A percentile compares a stretch with the other conserved stretches of the same genome.
Evolutionary conservation across 352 stramenopile genomes (phyloP).

Genomic region (Plasmopara muralis): DNA sequence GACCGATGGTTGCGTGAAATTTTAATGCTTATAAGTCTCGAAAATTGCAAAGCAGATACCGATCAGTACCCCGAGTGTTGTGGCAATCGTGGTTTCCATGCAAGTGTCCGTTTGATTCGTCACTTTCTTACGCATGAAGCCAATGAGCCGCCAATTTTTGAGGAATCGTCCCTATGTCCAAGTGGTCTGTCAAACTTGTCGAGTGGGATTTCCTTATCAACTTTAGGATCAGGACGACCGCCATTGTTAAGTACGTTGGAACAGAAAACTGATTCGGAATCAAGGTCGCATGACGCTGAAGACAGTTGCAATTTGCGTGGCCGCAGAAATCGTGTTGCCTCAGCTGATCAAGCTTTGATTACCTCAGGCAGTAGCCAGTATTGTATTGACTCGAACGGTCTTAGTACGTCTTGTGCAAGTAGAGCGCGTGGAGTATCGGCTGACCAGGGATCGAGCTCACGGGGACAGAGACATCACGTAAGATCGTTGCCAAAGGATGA

Average conservation of each 20-base stretch:
- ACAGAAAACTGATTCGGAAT: constrained; percentile 31
- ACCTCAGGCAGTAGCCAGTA: constrained; percentile 14
- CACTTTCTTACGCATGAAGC: constrained; percentile 70
- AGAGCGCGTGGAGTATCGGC: constrained; percentile 15
- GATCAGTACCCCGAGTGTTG: constrained; percentile 56
- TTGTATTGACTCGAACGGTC: constrained; percentile 14
- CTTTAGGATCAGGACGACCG: constrained; percentile 22
- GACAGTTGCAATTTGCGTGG: constrained; percentile 25
- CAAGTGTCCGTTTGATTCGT: constrained; percentile 59
- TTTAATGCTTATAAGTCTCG: constrained; percentile 71
- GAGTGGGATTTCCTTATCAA: constrained; percentile 25
- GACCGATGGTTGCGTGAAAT: constrained; percentile 80
- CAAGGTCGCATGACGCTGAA: constrained; percentile 21
- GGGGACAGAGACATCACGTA: constrained; percentile 11
- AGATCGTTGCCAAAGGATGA: constrained; percentile 20
- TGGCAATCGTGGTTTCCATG: constrained; percentile 56
- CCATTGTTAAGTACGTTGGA: constrained; percentile 55
- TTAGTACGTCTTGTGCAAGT: constrained; percentile 10
- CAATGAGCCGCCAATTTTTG: constrained; percentile 66
- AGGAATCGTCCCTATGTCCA: constrained; percentile 27
- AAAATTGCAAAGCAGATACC: constrained; percentile 74
- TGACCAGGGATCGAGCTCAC: constrained; percentile 14
- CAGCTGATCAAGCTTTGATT: constrained; percentile 16
- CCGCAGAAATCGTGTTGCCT: constrained; percentile 41
- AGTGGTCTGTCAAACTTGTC: constrained; percentile 27